phyloP scores from a whole-genome alignment of 2,329 filamentous ascomycete species.

The Colletotrichum spinosum region DNA sequence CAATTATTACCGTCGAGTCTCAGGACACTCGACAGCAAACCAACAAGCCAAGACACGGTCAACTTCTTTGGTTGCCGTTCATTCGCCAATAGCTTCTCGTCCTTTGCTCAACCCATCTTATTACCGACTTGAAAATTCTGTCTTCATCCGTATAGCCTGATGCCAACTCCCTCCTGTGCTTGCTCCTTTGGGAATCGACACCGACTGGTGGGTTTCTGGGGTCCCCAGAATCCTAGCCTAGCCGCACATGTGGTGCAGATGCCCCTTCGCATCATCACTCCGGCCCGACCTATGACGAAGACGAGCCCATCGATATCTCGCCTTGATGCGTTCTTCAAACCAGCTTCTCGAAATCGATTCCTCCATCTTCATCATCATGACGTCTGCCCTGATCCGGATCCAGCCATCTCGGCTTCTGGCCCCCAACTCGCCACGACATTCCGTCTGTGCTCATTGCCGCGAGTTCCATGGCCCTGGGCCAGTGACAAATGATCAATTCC shows the following conservation, averaged over 20 bases:
- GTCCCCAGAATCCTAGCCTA: constrained; percentile 30
- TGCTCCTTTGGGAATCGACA: constrained; percentile 14
- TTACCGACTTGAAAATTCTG: constrained; percentile 10
- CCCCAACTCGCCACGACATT: constrained; percentile 10
- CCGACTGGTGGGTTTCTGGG: constrained; percentile 34
- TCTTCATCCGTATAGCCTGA: constrained; percentile 26
- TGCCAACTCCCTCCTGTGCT: constrained; percentile 14
- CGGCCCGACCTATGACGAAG: constrained; percentile 8
- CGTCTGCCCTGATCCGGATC: background rate
- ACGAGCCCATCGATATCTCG: constrained; percentile 1
- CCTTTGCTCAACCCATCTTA: background rate
- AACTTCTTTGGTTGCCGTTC: background rate
- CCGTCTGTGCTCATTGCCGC: constrained; percentile 12
- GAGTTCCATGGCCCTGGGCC: constrained; percentile 1
- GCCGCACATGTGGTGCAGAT: constrained; percentile 15
- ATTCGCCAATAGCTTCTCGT: constrained; percentile 14
- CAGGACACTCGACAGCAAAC: constrained; percentile 5
- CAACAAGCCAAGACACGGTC: constrained; percentile 1
- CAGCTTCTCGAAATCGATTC: background rate
- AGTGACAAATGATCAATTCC: constrained; percentile 3
- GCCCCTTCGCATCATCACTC: constrained; percentile 13
- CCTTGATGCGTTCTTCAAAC: constrained; percentile 1
- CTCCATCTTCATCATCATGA: constrained; percentile 13
- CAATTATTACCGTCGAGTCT: background rate
- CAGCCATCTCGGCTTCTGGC: background rate